Percentiles rank a stretch among this genome's conserved stretches.
phyloP scores from a whole-genome alignment of 176 grass and related monocot species.

The Musa beccarii region DNA sequence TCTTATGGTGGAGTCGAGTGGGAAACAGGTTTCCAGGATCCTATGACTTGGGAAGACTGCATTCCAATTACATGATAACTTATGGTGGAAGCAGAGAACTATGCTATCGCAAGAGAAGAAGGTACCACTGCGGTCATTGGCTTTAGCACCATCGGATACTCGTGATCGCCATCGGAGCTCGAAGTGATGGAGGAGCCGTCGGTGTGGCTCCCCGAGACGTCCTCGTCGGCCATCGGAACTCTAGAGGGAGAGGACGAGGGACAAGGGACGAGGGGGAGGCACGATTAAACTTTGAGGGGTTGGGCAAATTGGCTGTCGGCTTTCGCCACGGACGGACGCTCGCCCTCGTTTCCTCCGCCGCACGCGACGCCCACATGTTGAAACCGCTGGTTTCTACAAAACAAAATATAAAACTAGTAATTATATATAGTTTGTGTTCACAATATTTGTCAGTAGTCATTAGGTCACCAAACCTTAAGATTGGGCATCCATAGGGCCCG shows the following conservation, averaged over 20 bases:
- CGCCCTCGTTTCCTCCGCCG: conserved; percentile 6
- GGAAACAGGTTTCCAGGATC: too few species aligned
- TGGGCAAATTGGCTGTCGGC: conserved; percentile 6
- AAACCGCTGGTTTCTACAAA: neutral
- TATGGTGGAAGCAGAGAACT: too few species aligned
- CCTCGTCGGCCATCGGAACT: neutral
- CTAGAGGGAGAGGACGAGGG: neutral
- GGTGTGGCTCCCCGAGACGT: neutral
- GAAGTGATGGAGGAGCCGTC: neutral
- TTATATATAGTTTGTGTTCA: too few species aligned
- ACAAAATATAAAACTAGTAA: neutral
- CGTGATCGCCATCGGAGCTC: conserved; percentile 1
- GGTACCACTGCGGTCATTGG: conserved; percentile 15
- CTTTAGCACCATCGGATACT: neutral
- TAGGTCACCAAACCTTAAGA: too few species aligned
- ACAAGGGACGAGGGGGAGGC: neutral
- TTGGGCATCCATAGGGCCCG: too few species aligned
- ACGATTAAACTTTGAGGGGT: neutral
- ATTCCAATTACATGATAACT: too few species aligned
- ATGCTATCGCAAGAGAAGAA: neutral
- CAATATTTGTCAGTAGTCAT: too few species aligned
- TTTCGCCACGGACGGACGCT: neutral
- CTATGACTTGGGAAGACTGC: too few species aligned
- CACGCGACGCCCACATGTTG: neutral
- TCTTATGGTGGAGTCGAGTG: too few species aligned